Conservation (phyloP, 108 stramenopile genomes). For the Nitzschia sp. region DNA sequence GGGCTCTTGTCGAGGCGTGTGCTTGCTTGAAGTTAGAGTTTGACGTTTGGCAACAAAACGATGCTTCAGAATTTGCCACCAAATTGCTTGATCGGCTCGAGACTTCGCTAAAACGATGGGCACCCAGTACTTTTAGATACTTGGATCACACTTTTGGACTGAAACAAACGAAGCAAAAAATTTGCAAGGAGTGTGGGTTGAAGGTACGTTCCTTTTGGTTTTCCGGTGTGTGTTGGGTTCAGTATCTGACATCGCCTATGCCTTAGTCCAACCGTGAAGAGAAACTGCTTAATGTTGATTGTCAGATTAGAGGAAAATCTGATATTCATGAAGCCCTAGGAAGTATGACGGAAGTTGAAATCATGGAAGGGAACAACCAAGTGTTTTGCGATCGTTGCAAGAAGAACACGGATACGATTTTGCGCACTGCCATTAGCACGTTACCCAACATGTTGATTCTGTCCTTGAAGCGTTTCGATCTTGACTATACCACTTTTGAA, state of each 20-base stretch:
- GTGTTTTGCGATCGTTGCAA: conserved; percentile 94
- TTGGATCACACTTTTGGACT: conserved; percentile 83
- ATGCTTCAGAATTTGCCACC: conserved; percentile 96
- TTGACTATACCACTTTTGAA: conserved; percentile 97
- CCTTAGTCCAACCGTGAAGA: conserved; percentile 86
- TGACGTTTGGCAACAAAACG: conserved; percentile 98
- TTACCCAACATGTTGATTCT: conserved; percentile 92
- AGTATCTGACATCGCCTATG: background rate
- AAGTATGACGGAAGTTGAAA: conserved; percentile 88
- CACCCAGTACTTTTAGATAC: conserved; percentile 75
- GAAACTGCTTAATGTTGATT: conserved; percentile 89
- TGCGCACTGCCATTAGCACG: conserved; percentile 83
- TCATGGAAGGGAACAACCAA: conserved; percentile 98
- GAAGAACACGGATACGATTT: conserved; percentile 90
- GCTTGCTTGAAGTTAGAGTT: conserved; percentile 94
- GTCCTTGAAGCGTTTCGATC: conserved; percentile 95
- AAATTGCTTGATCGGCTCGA: conserved; percentile 94
- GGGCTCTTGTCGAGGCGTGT: conserved; percentile 90
- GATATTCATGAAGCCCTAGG: conserved; percentile 92
- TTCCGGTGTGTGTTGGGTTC: background rate
- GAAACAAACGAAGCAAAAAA: conserved; percentile 85
- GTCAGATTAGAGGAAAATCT: conserved; percentile 90
- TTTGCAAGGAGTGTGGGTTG: conserved; percentile 89
- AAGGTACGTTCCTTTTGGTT: conserved; percentile 53
- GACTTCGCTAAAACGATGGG: conserved; percentile 81